Evolutionary conservation across 2,329 filamentous ascomycete species (phyloP).

Genomic region (Colletotrichum incanum): DNA sequence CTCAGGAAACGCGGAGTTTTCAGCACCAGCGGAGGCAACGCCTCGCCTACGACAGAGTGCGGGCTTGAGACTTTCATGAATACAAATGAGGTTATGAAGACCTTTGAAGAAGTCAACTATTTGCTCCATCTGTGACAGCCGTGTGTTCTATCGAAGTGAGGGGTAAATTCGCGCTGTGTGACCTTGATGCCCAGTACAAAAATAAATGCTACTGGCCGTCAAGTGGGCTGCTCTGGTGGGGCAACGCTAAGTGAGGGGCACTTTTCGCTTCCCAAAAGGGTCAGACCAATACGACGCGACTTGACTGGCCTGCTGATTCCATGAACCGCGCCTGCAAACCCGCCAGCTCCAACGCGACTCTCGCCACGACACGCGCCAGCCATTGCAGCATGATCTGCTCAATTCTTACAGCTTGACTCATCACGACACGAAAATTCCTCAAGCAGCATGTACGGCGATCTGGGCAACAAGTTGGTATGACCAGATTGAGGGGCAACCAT

Average conservation of each 20-base stretch:
- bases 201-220: background rate
- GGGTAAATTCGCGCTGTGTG: conserved; percentile 11
- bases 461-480: conserved; percentile 86
- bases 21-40: conserved; percentile 34
- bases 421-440: background rate
- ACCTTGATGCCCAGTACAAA: background rate
- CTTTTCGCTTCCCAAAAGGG: conserved; percentile 23
- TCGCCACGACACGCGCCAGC: conserved; percentile 10
- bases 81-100: conserved; percentile 42
- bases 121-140: background rate
- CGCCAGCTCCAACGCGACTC: conserved; percentile 8
- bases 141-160: background rate
- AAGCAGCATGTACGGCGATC: conserved; percentile 84
- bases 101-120: conserved; percentile 36
- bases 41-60: conserved; percentile 34
- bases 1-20: conserved; percentile 33
- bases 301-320: background rate
- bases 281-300: conserved; percentile 39
- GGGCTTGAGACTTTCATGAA: conserved; percentile 39
- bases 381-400: background rate
- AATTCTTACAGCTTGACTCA: background rate
- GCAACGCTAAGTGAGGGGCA: conserved; percentile 43
- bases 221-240: conserved; percentile 37
- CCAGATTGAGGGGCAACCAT: conserved; percentile 5
- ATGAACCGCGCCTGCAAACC: conserved; percentile 4